A percentile compares a stretch with the other conserved stretches of the same genome.
Conservation (phyloP, 805 yeast genomes). For the Geotrichum ghanense region DNA sequence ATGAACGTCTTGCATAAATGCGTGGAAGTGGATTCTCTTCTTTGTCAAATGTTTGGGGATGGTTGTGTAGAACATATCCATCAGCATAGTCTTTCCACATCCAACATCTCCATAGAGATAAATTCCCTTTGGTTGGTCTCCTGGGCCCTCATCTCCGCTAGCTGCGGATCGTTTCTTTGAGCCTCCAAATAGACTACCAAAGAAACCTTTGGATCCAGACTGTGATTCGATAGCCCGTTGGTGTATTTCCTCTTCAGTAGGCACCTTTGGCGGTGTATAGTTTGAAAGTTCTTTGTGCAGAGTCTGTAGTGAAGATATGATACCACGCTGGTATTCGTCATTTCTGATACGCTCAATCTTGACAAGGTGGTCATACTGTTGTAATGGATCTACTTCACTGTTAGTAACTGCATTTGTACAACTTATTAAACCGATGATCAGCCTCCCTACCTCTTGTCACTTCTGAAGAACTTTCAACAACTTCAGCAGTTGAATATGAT, state of each 20-base stretch:
- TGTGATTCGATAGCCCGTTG: constrained; percentile 22
- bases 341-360: constrained; percentile 30
- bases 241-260: constrained; percentile 36
- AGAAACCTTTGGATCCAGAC: constrained; percentile 6
- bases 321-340: constrained; percentile 70
- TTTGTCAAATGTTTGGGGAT: constrained; percentile 71
- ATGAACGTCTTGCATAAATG: constrained; percentile 91
- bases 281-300: constrained; percentile 42
- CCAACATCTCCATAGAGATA: constrained; percentile 97
- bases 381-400: constrained; percentile 17
- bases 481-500: background rate
- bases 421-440: background rate
- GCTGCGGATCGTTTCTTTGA: constrained; percentile 5
- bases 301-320: constrained; percentile 47
- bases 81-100: constrained; percentile 95
- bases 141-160: constrained; percentile 19
- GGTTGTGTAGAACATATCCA: constrained; percentile 87
- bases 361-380: constrained; percentile 27
- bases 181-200: constrained; percentile 6
- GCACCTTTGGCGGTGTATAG: constrained; percentile 48
- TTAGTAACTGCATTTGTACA: background rate
- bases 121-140: constrained; percentile 57
- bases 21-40: constrained; percentile 84
- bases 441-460: background rate
- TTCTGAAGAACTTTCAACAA: background rate